Evolutionary conservation across 768 basidiomycete genomes (phyloP), one percentile per base, ranked within the genome.

Genomic region (Termitomyces sp.): DNA sequence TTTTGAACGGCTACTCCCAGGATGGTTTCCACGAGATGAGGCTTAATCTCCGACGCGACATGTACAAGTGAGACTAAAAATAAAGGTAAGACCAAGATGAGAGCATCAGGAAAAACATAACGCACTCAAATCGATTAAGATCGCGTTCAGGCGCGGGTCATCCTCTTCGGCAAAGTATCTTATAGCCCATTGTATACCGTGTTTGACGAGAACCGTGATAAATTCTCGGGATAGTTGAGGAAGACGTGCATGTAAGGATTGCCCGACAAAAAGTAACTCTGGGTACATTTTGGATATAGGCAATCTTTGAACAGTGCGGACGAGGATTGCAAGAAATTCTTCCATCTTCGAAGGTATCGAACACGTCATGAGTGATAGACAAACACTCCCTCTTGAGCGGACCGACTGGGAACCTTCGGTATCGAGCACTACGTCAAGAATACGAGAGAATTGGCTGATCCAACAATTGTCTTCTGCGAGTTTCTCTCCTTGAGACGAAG

Each of bases 1-100:
- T 80, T 74, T 66, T 87, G 88, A 44, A 90, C 74, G 18, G 83
- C 74, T 1, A 82, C 81, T 7, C 81, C 81, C 20, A 94, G 61
- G 18, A 93, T 69, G 1, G 90, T 86, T 58, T 97, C 94, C 1
- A 83, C 84, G 9, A 88, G 66, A 62, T 88, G 82, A 0, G 76
- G 61, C 60, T 87, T 87, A 34, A 81, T 64, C 20, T 65, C 63
- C 2, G 73, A 55, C 8, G 71, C 58, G 13, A 54, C 61, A 60
- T 66, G 63, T 22, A 76, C 56, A 37, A 79, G 66, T 1, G 49
- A 60, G 34, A 60, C 77, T 76, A 41, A 56, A 57, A n/a, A 29
- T 24, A 48, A 55, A 41, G 54, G 53, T 37, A 28, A 62, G 9
- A 61, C 45, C 29, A 58, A 58, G 29, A 41, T 54, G 33, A 52